Evolutionary conservation across 2,329 filamentous ascomycete species (phyloP).

Genomic region (Dothideomycetidae sp.): DNA sequence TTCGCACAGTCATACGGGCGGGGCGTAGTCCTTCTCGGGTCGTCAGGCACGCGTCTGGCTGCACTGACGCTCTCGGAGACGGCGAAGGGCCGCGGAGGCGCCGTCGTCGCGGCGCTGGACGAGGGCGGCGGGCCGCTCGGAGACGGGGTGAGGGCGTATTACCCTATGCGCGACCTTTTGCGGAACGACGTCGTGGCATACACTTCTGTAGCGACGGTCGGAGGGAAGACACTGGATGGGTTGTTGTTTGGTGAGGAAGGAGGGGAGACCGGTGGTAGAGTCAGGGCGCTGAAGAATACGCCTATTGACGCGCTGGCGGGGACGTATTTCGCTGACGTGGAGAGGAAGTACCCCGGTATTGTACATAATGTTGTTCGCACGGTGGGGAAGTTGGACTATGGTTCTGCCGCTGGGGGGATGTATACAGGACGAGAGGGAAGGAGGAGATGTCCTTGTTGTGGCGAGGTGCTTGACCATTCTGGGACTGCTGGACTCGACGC

Average conservation of each 20-base stretch:
- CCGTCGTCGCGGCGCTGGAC: constrained; percentile 65
- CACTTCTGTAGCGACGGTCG: constrained; percentile 37
- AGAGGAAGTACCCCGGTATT: constrained; percentile 74
- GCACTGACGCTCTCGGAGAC: constrained; percentile 76
- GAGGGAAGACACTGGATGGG: constrained; percentile 32
- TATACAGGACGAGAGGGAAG: constrained; percentile 21
- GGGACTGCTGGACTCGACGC: too few relatives aligned
- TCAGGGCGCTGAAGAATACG: constrained; percentile 21
- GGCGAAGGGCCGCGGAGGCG: constrained; percentile 77
- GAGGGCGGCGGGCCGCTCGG: constrained; percentile 43
- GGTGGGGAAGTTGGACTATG: constrained; percentile 61
- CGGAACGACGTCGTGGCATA: constrained; percentile 66
- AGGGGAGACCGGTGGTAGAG: constrained; percentile 15
- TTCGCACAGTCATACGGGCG: constrained; percentile 47
- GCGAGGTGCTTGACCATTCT: constrained; percentile 18
- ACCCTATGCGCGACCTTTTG: constrained; percentile 73
- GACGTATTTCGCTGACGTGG: constrained; percentile 76
- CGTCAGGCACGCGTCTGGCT: constrained; percentile 77
- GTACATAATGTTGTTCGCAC: constrained; percentile 93
- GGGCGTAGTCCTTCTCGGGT: constrained; percentile 63
- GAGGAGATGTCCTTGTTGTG: constrained; percentile 50
- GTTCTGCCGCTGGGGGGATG: constrained; percentile 27
- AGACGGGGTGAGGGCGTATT: constrained; percentile 50
- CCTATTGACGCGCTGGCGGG: constrained; percentile 84
- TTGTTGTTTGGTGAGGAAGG: neutral